Conservation (phyloP, 2,329 filamentous ascomycete species). For the Paraconiothyrium brasiliense region DNA sequence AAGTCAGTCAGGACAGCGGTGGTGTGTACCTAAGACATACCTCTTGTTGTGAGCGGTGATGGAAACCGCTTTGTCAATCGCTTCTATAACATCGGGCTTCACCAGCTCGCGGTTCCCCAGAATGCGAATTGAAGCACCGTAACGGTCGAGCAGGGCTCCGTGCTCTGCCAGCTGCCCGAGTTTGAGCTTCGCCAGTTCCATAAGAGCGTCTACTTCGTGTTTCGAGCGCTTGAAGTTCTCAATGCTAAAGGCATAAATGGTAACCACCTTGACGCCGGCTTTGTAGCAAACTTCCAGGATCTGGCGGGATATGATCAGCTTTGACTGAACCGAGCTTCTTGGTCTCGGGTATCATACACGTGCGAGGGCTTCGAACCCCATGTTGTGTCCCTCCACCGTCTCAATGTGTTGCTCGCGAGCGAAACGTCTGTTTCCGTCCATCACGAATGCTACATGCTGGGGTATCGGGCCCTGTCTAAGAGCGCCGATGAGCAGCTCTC, state of each 20-base stretch:
- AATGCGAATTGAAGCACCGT: conserved; percentile 86
- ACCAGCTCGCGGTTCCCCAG: conserved; percentile 86
- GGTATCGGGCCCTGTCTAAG: conserved; percentile 91
- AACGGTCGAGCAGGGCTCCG: conserved; percentile 90
- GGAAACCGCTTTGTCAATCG: conserved; percentile 84
- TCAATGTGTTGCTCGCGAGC: conserved; percentile 91
- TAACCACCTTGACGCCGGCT: conserved; percentile 93
- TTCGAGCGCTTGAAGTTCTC: conserved; percentile 98
- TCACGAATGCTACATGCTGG: conserved; percentile 97
- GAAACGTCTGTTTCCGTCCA: conserved; percentile 97
- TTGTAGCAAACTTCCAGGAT: conserved; percentile 99
- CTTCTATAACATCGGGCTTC: conserved; percentile 85
- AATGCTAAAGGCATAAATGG: conserved; percentile 98
- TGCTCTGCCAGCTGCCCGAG: conserved; percentile 91
- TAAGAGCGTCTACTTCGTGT: conserved; percentile 94
- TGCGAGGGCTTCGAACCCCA: conserved; percentile 94
- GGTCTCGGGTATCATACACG: conserved; percentile 65
- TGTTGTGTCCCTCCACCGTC: conserved; percentile 93
- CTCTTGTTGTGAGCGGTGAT: conserved; percentile 88
- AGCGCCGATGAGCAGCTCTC: conserved; percentile 87
- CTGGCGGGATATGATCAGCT: conserved; percentile 45
- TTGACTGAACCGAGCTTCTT: conserved; percentile 43
- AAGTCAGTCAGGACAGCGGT: conserved; percentile 12
- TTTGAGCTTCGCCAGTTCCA: conserved; percentile 98
- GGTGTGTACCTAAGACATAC: conserved; percentile 54